A percentile compares a stretch with the other conserved stretches of the same genome.
Evolutionary conservation across 106 monocot genomes (phyloP).

Genomic region (Xerophyta viscosa): DNA sequence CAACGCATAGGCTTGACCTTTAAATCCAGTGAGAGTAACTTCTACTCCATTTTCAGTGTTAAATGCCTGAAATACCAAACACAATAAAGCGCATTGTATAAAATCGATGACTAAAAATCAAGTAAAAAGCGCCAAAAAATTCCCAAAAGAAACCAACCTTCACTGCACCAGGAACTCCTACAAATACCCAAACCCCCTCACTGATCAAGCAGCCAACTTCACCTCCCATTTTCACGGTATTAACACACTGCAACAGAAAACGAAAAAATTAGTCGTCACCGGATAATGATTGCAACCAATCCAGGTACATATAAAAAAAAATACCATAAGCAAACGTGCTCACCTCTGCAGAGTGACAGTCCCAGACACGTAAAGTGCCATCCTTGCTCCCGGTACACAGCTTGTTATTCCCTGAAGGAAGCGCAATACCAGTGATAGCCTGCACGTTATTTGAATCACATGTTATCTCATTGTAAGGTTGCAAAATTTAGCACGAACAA

Average conservation of each 20-base stretch:
- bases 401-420: slow-evolving; percentile 2
- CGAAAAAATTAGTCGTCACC: too few relatives aligned
- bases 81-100: background rate
- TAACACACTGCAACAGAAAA: background rate
- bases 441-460: background rate
- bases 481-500: too few relatives aligned
- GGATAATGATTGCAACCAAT: background rate
- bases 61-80: slow-evolving; percentile 1
- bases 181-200: slow-evolving; percentile 3
- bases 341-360: slow-evolving; percentile 1
- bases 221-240: background rate
- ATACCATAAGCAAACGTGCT: background rate
- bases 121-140: background rate
- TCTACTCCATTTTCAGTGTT: slow-evolving; percentile 1
- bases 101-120: background rate
- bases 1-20: slow-evolving; percentile 7
- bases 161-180: slow-evolving; percentile 4
- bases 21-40: background rate
- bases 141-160: background rate
- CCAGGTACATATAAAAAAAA: background rate
- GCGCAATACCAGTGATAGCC: slow-evolving; percentile 6
- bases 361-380: slow-evolving; percentile 2
- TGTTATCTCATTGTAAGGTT: background rate
- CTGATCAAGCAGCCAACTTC: slow-evolving; percentile 5
- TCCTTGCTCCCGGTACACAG: slow-evolving; percentile 9